Base-by-base conservation (phyloP, 257 asterid species). In the Thymus mandschuricus region DNA sequence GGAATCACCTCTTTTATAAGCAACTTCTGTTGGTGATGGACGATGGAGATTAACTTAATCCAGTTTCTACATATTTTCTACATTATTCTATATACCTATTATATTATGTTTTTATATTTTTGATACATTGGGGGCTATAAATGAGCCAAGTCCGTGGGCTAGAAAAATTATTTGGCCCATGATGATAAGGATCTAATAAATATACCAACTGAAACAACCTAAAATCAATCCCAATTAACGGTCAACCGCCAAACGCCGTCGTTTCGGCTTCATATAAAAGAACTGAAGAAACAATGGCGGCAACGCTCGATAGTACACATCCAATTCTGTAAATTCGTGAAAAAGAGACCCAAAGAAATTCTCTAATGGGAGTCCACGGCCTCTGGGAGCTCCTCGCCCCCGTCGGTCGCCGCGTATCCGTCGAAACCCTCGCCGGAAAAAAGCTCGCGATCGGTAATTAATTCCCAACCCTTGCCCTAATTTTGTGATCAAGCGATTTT, bases 361-460 rank as follows among this genome's bases (percentile, higher is more conserved):
- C 21, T 34, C 41, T 3, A 21, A 84, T 93, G 98, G 98, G 98
- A 64, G 98, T 94, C 61, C 98, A 94, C 79, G 96, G 96, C 50
- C 87, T 93, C 27, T 93, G 98, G 98, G 96, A 93, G 43, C 96
- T 93, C 69, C 81, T 93, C 31, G 89, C 98, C 64, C 98, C 98
- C 60, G 97, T 89, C 76, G 98, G 98, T 64, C 97, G 98, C 75
- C 95, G 98, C 52, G 98, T 93, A 41, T 93, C 98, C 30, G 97
- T 93, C 60, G 98, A 93, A 80, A 93, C 96, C 64, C 96, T 93
- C 41, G 79, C 97, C 76, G 97, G 98, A 1, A 91, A 87, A 64
- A 89, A 83, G 75, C 94, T 93, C 80, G 97, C 97, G 21, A 93
- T 93, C 69, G 96, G 98, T 93, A 82, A 43, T 31, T n/a, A 82